These are phyloP conservation scores for Aspergillus nanangensis DNA, from an alignment of 495 filamentous ascomycete species.

Conservation along the genomic window DNA sequence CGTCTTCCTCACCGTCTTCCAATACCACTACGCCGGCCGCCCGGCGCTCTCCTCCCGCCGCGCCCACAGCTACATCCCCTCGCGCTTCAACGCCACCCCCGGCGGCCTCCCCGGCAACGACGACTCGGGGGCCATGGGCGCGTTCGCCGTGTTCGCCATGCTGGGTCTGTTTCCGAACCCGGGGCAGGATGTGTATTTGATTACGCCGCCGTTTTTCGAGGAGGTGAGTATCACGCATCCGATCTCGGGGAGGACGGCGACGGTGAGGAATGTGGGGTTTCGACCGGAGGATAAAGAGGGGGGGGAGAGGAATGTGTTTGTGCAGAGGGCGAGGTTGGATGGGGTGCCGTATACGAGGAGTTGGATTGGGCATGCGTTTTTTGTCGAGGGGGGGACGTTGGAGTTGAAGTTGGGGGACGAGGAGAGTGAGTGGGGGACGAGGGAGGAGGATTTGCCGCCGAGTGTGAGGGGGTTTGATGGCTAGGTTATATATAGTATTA, in stretches of 20 bases:
- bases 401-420: conserved; percentile 59
- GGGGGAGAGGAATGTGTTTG: conserved; percentile 11
- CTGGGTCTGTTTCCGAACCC: conserved; percentile 57
- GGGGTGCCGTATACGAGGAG: conserved; percentile 60
- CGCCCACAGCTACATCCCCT: conserved; percentile 39
- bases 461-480: conserved; percentile 19
- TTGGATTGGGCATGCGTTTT: conserved; percentile 77
- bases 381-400: conserved; percentile 63
- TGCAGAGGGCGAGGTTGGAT: conserved; percentile 66
- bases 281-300: not conserved
- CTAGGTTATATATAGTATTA: not conserved
- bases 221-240: conserved; percentile 47
- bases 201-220: conserved; percentile 54
- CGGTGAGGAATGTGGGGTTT: conserved; percentile 56
- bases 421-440: conserved; percentile 67
- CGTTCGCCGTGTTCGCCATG: conserved; percentile 56
- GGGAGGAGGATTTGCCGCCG: conserved; percentile 61
- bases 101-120: conserved; percentile 55
- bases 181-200: conserved; percentile 53
- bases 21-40: conserved; percentile 68
- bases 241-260: conserved; percentile 57
- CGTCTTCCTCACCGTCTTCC: conserved; percentile 63
- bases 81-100: conserved; percentile 36
- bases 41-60: conserved; percentile 52
- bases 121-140: conserved; percentile 59